Base-by-base conservation (phyloP, 495 filamentous ascomycete species). In the Aspergillus baeticus region DNA sequence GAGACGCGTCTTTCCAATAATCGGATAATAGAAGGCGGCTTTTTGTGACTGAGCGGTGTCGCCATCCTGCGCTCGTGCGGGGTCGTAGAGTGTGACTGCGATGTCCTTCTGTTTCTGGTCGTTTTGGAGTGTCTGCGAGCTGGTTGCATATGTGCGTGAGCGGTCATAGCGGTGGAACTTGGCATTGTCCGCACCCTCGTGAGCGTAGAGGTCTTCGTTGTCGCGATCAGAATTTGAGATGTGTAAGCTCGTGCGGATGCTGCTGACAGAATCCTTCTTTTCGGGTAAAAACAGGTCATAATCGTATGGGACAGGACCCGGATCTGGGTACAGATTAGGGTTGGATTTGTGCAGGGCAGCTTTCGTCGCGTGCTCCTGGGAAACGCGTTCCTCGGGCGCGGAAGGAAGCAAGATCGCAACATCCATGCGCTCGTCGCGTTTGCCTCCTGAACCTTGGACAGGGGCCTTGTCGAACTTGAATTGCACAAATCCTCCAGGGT, bases 381-480 rank as follows among this genome's bases (percentile, higher is more conserved):
- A 68, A n/a, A 77, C 67, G 21, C 71, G 69, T 34, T 77, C 69
- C 41, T 79, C 76, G 5, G 76, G 69, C 5, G 81, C 79, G 3
- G 79, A 69, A 1, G 92, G 92, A 39, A 84, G 83, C 48, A 98
- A 77, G 38, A 98, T 71, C 55, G 84, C 89, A 35, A 86, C 82
- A 55, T 95, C 89, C 55, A 98, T 83, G 31, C 95, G 87, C 42
- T 79, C 77, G 67, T 98, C 94, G 66, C 93, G 92, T 60, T 73
- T 79, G 7, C 70, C 68, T 42, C 63, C 67, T 10, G 77, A 75
- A 15, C 79, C 67, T 33, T 78, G 71, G 7, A 91, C 80, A 0
- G 94, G 93, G 55, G 93, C 91, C 43, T 86, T 90, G 37, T 81
- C 78, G 73, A 97, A 97, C 59, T 98, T 97, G 71, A 92, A 84